These are phyloP conservation scores for Waitea zeae DNA, from an alignment of 1,284 basidiomycete species.

Conservation along the genomic window DNA sequence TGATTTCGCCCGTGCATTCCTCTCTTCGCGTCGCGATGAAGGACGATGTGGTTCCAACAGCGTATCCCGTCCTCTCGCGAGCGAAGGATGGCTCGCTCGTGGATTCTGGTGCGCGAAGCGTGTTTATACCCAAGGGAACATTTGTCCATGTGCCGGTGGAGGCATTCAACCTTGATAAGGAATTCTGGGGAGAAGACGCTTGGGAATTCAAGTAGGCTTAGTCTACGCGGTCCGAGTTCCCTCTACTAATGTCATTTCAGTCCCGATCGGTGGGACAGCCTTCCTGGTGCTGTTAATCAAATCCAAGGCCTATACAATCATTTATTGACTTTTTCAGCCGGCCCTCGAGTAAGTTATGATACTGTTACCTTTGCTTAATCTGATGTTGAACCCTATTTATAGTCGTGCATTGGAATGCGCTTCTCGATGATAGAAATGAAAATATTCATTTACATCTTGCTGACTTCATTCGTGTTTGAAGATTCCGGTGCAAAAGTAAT, in stretches of 20 bases:
- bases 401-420: constrained; percentile 67
- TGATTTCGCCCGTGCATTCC: constrained; percentile 69
- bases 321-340: constrained; percentile 59
- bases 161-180: constrained; percentile 57
- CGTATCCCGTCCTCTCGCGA: constrained; percentile 37
- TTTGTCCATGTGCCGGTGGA: constrained; percentile 63
- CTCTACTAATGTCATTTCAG: constrained; percentile 17
- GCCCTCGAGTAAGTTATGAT: constrained; percentile 41
- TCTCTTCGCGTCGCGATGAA: constrained; percentile 56
- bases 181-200: constrained; percentile 59
- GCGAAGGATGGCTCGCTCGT: constrained; percentile 1
- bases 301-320: constrained; percentile 57
- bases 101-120: constrained; percentile 4
- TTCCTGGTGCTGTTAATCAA: constrained; percentile 40
- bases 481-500: constrained; percentile 36
- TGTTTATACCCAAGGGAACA: constrained; percentile 48
- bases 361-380: background rate
- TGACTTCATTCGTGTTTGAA: constrained; percentile 48
- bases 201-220: constrained; percentile 55
- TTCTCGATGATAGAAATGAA: constrained; percentile 73
- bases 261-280: constrained; percentile 62
- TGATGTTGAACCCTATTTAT: constrained; percentile 1
- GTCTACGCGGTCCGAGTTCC: background rate
- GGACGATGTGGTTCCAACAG: constrained; percentile 60
- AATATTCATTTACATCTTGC: constrained; percentile 48